Percentiles rank a stretch among this genome's conserved stretches.
phyloP scores from a whole-genome alignment of 306 rosid species.

The Sesbania bispinosa region DNA sequence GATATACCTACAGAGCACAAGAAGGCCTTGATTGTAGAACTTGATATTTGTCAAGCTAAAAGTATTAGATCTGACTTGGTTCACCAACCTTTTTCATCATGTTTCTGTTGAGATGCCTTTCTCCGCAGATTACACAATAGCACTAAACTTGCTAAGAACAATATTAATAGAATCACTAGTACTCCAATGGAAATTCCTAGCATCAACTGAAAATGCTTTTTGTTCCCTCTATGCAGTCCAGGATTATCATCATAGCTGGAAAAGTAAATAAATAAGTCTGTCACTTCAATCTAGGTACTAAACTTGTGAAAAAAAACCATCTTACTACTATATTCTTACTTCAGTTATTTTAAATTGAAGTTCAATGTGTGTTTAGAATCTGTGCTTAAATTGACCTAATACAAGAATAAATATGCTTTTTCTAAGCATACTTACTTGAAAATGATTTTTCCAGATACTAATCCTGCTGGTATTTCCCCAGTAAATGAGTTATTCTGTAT shows the following conservation, averaged over 20 bases:
- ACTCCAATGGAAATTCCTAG: slow-evolving; percentile 67
- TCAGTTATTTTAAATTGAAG: not conserved
- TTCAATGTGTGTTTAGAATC: not conserved
- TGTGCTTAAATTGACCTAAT: not conserved
- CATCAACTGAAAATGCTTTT: slow-evolving; percentile 61
- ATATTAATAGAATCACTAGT: slow-evolving; percentile 41
- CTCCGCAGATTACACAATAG: slow-evolving; percentile 40
- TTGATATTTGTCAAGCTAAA: not conserved
- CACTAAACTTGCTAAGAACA: slow-evolving; percentile 59
- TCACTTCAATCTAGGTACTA: slow-evolving; percentile 14
- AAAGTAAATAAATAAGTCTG: slow-evolving; percentile 7
- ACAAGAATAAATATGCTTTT: not conserved
- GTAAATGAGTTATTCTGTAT: slow-evolving; percentile 83
- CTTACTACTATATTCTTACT: not conserved
- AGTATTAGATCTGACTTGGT: not conserved
- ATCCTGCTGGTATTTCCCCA: slow-evolving; percentile 77
- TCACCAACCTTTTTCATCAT: slow-evolving; percentile 55
- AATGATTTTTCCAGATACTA: slow-evolving; percentile 52
- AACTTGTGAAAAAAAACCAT: not conserved
- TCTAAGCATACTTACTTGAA: slow-evolving; percentile 55
- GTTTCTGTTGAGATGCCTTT: slow-evolving; percentile 42
- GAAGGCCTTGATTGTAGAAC: slow-evolving; percentile 24
- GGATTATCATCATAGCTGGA: slow-evolving; percentile 68
- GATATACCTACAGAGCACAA: slow-evolving; percentile 53
- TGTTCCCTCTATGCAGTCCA: slow-evolving; percentile 43